A percentile compares a stretch with the other conserved stretches of the same genome.
Evolutionary conservation across 768 basidiomycete genomes (phyloP).

Genomic region (Tephrocybe sp.): DNA sequence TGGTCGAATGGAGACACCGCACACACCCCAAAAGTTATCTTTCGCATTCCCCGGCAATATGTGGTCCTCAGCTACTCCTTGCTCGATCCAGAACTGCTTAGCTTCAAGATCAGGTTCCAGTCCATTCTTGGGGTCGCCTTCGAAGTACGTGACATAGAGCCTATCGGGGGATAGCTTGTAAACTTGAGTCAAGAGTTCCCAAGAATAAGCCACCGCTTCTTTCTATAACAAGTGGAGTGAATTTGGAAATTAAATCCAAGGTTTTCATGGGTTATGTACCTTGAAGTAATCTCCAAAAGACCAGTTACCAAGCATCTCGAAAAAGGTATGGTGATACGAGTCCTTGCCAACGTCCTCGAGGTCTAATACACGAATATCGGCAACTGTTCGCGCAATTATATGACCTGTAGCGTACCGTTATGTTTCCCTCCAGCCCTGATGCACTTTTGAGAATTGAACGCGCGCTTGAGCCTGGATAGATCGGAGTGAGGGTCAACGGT

Average conservation of each 20-base stretch:
- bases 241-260: background rate
- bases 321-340: slow-evolving; percentile 97
- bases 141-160: slow-evolving; percentile 97
- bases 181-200: slow-evolving; percentile 89
- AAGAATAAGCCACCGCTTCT: slow-evolving; percentile 91
- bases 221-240: slow-evolving; percentile 46
- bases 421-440: slow-evolving; percentile 99
- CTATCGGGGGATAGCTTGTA: slow-evolving; percentile 87
- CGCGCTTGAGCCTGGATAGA: slow-evolving; percentile 85
- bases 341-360: slow-evolving; percentile 99
- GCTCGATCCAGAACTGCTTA: slow-evolving; percentile 81
- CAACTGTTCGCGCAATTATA: background rate
- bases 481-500: slow-evolving; percentile 95
- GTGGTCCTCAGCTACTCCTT: slow-evolving; percentile 86
- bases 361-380: slow-evolving; percentile 46
- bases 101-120: slow-evolving; percentile 89
- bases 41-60: slow-evolving; percentile 93
- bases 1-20: background rate
- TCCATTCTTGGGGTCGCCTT: slow-evolving; percentile 84
- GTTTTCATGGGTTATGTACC: slow-evolving; percentile 33
- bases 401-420: slow-evolving; percentile 60
- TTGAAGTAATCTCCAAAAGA: slow-evolving; percentile 99
- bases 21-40: slow-evolving; percentile 98
- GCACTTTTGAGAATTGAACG: slow-evolving; percentile 96
- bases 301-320: slow-evolving; percentile 99